phyloP scores from a whole-genome alignment of 2,329 filamentous ascomycete genomes.

The Talaromyces amestolkiae region DNA sequence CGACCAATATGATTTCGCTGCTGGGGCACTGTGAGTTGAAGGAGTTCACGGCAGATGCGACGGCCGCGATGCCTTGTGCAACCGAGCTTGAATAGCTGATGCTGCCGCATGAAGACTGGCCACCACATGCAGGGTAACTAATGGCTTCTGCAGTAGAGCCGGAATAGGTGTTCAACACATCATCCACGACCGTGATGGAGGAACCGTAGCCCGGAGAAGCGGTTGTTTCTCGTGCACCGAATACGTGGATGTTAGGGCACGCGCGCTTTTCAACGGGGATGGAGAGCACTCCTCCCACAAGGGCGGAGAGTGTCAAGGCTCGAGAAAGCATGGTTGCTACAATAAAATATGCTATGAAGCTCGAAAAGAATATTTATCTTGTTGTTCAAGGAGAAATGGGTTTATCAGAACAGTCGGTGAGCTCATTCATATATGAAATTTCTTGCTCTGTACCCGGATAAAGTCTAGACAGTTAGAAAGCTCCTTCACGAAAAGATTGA shows the following conservation, averaged over 20 bases:
- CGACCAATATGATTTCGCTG: conserved; percentile 60
- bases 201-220: conserved; percentile 52
- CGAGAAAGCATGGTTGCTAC: conserved; percentile 4
- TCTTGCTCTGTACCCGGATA: conserved; percentile 4
- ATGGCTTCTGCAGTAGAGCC: conserved; percentile 57
- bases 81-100: conserved; percentile 61
- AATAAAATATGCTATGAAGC: background rate
- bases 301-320: background rate
- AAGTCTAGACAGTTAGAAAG: background rate
- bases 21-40: conserved; percentile 58
- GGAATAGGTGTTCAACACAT: conserved; percentile 48
- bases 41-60: conserved; percentile 58
- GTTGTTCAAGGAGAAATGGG: background rate
- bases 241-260: conserved; percentile 51
- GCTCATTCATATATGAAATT: conserved; percentile 8
- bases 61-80: conserved; percentile 56
- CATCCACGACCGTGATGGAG: conserved; percentile 51
- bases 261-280: conserved; percentile 22
- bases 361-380: background rate
- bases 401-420: background rate
- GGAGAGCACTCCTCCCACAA: conserved; percentile 6
- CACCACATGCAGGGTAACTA: conserved; percentile 62
- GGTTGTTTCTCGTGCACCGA: conserved; percentile 54
- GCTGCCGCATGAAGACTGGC: conserved; percentile 57
- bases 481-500: background rate